phyloP scores from a whole-genome alignment of 306 rosid genomes.

The Vachellia pachyceras region DNA sequence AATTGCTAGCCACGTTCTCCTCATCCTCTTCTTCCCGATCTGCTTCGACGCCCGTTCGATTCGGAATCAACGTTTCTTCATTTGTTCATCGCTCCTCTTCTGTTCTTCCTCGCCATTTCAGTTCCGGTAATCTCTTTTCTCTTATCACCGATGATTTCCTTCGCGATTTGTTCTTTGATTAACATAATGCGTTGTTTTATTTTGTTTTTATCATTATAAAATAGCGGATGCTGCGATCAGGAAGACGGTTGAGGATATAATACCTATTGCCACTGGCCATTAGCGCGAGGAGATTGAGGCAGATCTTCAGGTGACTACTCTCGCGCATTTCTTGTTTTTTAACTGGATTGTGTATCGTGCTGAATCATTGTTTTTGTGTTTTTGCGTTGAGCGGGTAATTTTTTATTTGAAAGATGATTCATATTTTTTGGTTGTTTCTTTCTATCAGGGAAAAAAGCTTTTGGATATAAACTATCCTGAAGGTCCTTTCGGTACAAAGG shows the following conservation, averaged over 20 bases:
- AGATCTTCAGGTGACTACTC: constrained; percentile 60
- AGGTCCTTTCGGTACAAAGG: constrained; percentile 95
- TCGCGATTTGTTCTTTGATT: background rate
- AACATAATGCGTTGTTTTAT: background rate
- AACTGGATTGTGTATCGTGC: background rate
- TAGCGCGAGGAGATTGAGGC: constrained; percentile 96
- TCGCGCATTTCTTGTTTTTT: background rate
- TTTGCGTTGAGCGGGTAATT: background rate
- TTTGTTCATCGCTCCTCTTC: constrained; percentile 34
- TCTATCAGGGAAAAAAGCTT: constrained; percentile 63
- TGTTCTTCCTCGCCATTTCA: constrained; percentile 44
- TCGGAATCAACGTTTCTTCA: constrained; percentile 32
- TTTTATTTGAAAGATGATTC: constrained; percentile 20
- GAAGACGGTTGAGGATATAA: constrained; percentile 80
- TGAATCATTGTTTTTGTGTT: too few relatives aligned
- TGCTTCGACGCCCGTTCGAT: constrained; percentile 50
- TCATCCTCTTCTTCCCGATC: constrained; percentile 43
- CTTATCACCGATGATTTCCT: background rate
- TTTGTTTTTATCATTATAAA: background rate
- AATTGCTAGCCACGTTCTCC: constrained; percentile 50
- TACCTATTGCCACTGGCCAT: constrained; percentile 96
- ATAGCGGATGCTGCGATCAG: constrained; percentile 47
- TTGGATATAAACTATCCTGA: constrained; percentile 68
- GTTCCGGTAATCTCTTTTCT: constrained; percentile 51
- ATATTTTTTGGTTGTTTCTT: constrained; percentile 10